These are phyloP conservation scores for Candida vartiovaarae DNA, from an alignment of 805 yeast genomes.

Conservation along the genomic window DNA sequence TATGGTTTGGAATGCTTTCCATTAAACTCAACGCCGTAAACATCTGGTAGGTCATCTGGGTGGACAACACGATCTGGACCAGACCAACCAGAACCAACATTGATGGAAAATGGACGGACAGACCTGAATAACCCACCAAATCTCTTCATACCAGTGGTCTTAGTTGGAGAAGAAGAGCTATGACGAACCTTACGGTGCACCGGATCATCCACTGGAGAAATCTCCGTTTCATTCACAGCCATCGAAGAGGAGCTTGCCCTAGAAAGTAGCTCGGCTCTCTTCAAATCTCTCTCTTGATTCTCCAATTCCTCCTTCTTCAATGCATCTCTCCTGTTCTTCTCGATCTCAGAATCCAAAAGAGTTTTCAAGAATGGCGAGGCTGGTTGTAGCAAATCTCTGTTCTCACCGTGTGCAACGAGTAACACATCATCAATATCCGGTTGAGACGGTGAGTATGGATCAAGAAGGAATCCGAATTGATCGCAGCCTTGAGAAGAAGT, in stretches of 20 bases:
- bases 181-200: constrained; percentile 16
- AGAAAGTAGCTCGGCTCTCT: constrained; percentile 26
- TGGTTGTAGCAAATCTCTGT: constrained; percentile 29
- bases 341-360: constrained; percentile 42
- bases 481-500: constrained; percentile 5
- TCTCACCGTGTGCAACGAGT: constrained; percentile 39
- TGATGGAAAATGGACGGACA: constrained; percentile 55
- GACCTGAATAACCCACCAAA: constrained; percentile 53
- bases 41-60: constrained; percentile 55
- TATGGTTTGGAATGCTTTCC: constrained; percentile 40
- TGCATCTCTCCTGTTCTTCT: constrained; percentile 45
- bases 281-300: constrained; percentile 29
- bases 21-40: constrained; percentile 33
- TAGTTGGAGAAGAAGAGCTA: constrained; percentile 14
- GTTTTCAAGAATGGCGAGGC: constrained; percentile 36
- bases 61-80: constrained; percentile 39
- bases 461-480: constrained; percentile 45
- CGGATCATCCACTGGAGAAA: constrained; percentile 10
- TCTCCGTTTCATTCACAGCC: constrained; percentile 7
- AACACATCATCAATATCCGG: constrained; percentile 28
- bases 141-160: constrained; percentile 29
- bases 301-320: constrained; percentile 35
- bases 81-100: constrained; percentile 32
- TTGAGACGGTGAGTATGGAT: background rate
- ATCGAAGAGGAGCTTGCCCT: constrained; percentile 21